These are phyloP conservation scores for Phylloporus arenicola DNA, from an alignment of 768 basidiomycete genomes.

Conservation along the genomic window DNA sequence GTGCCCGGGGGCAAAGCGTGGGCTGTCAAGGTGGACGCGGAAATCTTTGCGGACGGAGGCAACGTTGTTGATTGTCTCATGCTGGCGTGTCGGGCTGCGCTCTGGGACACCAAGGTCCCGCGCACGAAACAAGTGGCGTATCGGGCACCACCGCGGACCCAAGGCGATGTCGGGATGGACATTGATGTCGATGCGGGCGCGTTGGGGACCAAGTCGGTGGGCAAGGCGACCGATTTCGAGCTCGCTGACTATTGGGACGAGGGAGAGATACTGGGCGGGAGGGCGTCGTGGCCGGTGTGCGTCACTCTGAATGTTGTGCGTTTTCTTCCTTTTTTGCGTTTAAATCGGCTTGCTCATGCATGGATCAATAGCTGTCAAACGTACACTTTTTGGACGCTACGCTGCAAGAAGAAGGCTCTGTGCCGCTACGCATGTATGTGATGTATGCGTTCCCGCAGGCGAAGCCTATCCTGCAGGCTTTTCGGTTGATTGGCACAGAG, in stretches of 20 bases:
- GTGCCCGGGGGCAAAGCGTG: slow-evolving; percentile 62
- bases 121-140: slow-evolving; percentile 68
- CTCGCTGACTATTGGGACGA: slow-evolving; percentile 86
- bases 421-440: slow-evolving; percentile 53
- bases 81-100: slow-evolving; percentile 69
- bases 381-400: slow-evolving; percentile 73
- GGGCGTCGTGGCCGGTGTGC: slow-evolving; percentile 69
- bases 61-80: slow-evolving; percentile 76
- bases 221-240: slow-evolving; percentile 72
- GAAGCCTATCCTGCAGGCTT: slow-evolving; percentile 49
- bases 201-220: slow-evolving; percentile 49
- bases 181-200: slow-evolving; percentile 40
- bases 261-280: slow-evolving; percentile 58
- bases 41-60: slow-evolving; percentile 68
- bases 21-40: slow-evolving; percentile 70
- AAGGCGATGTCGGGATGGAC: slow-evolving; percentile 45
- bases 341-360: not conserved
- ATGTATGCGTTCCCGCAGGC: slow-evolving; percentile 55
- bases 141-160: slow-evolving; percentile 37
- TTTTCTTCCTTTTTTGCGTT: slow-evolving; percentile 9
- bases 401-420: slow-evolving; percentile 63
- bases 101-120: slow-evolving; percentile 80
- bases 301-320: slow-evolving; percentile 74
- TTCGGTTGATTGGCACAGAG: slow-evolving; percentile 59
- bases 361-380: slow-evolving; percentile 42